Evolutionary conservation across 2,329 filamentous ascomycete genomes (phyloP), one percentile per base, ranked within the genome.

Genomic region (Calonectria montana): DNA sequence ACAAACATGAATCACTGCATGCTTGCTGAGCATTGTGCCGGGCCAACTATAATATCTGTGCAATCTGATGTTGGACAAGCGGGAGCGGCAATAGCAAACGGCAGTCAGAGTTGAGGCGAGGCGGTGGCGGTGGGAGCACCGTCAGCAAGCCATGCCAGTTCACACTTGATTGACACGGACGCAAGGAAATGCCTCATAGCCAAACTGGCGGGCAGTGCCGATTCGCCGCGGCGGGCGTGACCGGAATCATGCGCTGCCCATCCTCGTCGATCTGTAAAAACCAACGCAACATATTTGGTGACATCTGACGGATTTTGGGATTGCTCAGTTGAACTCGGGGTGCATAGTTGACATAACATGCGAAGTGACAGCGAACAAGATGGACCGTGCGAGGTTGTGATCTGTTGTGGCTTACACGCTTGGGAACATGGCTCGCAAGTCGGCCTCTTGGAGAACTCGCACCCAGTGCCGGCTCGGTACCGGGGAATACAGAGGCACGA

Each of bases 131-230:
- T 48, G 62, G 70, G 61, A 55, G 65, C 47, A 70, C 70, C 55
- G 68, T 43, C 68, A 43, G 65, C 23, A 73, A 70, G 69, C 64
- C 69, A 74, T 74, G 74, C 71, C 77, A 76, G 73, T 72, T 77
- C 73, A 73, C 61, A 47, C 69, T 65, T 65, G 62, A 59, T 71
- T 74, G 48, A 69, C 62, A 53, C 53, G 61, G 66, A 50, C 71
- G 69, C 61, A 68, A 55, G 62, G 77, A 78, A 79, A 79, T 77
- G 69, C 77, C 77, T 77, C 77, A 79, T 73, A 73, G 62, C 48
- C 65, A 45, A 65, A 61, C 70, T 64, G 48, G 65, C 70, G 64
- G 66, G 41, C 50, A 70, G 65, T 66, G 53, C 69, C 55, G 70
- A 74, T 72, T 74, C 62, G 69, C 69, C 63, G 55, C 59, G 67